Conservation (phyloP, 306 rosid genomes). For the Citrullus mucosospermus region DNA sequence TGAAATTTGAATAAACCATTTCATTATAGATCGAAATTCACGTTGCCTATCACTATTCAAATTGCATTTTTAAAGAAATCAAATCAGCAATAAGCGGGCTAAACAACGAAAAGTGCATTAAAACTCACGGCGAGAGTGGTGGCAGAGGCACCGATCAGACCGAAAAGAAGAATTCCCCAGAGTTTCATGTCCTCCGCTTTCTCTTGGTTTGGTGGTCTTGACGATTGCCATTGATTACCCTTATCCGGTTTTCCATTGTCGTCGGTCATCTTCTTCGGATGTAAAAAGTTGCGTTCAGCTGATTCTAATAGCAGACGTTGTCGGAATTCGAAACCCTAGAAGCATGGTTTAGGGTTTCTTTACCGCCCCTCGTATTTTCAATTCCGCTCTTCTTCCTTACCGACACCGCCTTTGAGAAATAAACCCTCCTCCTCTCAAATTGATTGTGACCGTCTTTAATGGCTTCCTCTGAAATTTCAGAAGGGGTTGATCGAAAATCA, state of each 20-base stretch:
- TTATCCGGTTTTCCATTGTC: slow-evolving; percentile 22
- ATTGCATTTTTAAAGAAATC: not conserved
- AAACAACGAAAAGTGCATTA: not conserved
- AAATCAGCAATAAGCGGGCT: not conserved
- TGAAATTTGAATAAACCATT: not conserved
- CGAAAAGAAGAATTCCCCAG: slow-evolving; percentile 73
- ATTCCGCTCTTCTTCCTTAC: not conserved
- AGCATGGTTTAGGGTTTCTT: slow-evolving; percentile 17
- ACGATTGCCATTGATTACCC: slow-evolving; percentile 22
- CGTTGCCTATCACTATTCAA: not conserved
- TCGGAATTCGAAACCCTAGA: slow-evolving; percentile 17
- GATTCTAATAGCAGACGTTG: not conserved
- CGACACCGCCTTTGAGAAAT: not conserved
- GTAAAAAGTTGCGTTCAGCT: slow-evolving; percentile 1
- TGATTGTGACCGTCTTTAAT: not conserved
- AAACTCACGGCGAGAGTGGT: slow-evolving; percentile 69
- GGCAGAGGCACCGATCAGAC: slow-evolving; percentile 79
- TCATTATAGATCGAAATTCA: not conserved
- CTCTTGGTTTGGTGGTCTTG: slow-evolving; percentile 18
- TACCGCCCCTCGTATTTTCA: not conserved
- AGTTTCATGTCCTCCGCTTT: slow-evolving; percentile 38
- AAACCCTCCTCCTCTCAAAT: not conserved
- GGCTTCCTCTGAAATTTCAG: not conserved
- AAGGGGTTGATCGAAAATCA: not conserved
- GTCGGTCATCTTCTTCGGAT: slow-evolving; percentile 30